A percentile compares a stretch with the other conserved stretches of the same genome.
phyloP scores from a whole-genome alignment of 2,329 filamentous ascomycete species.

The Colletotrichum sp. region DNA sequence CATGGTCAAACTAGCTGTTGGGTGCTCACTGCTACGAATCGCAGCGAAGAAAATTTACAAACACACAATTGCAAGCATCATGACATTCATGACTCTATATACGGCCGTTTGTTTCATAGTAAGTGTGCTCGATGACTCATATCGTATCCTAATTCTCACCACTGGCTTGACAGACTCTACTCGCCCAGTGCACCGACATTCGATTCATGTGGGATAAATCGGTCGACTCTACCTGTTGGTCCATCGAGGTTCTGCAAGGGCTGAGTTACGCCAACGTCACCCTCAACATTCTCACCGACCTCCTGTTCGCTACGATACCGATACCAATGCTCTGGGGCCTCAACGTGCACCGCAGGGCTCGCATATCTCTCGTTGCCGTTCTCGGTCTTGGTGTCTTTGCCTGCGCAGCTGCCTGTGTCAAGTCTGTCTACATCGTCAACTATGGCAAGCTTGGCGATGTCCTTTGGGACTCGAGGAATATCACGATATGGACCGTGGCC shows the following conservation, averaged over 20 bases:
- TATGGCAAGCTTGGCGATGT: conserved; percentile 45
- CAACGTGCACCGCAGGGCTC: conserved; percentile 44
- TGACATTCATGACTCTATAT: conserved; percentile 38
- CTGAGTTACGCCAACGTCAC: conserved; percentile 47
- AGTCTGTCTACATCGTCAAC: conserved; percentile 37
- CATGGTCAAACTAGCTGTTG: conserved; percentile 46
- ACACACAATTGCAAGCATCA: conserved; percentile 38
- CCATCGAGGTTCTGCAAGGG: conserved; percentile 37
- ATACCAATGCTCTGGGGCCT: conserved; percentile 41
- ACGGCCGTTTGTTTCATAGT: conserved; percentile 40
- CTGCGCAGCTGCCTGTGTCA: conserved; percentile 45
- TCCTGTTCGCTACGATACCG: conserved; percentile 43
- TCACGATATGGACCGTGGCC: conserved; percentile 52
- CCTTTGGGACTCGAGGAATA: conserved; percentile 49
- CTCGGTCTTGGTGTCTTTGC: conserved; percentile 50
- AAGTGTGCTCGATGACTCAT: conserved; percentile 2
- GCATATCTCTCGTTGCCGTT: conserved; percentile 43
- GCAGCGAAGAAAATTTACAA: conserved; percentile 39
- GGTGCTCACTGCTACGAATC: conserved; percentile 44
- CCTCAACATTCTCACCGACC: conserved; percentile 39
- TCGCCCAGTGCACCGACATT: conserved; percentile 53
- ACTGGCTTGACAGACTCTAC: conserved; percentile 35
- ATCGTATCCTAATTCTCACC: background rate
- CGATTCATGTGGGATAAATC: conserved; percentile 47
- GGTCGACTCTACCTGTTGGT: conserved; percentile 46